Conservation (phyloP, 2,329 filamentous ascomycete genomes). For the Lasiodiplodia hormozganensis region DNA sequence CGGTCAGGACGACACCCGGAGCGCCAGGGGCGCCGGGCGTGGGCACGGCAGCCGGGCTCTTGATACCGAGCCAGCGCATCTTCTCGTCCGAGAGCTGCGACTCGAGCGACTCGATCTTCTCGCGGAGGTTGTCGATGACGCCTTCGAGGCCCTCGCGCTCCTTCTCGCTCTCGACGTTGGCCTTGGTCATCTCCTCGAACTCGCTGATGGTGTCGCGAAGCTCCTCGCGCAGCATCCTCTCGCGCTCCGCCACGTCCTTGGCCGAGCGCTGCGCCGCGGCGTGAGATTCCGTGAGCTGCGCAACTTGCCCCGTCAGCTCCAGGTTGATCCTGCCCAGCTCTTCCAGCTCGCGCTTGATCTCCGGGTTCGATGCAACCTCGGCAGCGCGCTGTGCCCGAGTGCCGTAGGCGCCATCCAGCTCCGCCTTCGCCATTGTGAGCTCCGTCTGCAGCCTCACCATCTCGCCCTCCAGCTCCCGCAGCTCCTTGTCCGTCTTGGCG, state of each 20-base stretch:
- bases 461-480: slow-evolving; percentile 61
- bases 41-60: slow-evolving; percentile 54
- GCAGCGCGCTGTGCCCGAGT: slow-evolving; percentile 71
- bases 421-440: slow-evolving; percentile 87
- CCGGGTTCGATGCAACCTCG: slow-evolving; percentile 65
- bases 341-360: slow-evolving; percentile 66
- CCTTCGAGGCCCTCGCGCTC: slow-evolving; percentile 70
- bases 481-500: slow-evolving; percentile 29
- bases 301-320: slow-evolving; percentile 51
- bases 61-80: slow-evolving; percentile 69
- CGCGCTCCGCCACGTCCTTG: slow-evolving; percentile 45
- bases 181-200: slow-evolving; percentile 73
- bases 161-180: slow-evolving; percentile 74
- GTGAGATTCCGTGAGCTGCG: slow-evolving; percentile 35
- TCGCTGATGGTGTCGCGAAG: slow-evolving; percentile 72
- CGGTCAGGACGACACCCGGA: slow-evolving; percentile 40
- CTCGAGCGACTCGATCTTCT: slow-evolving; percentile 69
- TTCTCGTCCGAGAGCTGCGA: slow-evolving; percentile 70
- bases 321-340: slow-evolving; percentile 56
- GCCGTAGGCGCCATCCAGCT: slow-evolving; percentile 94
- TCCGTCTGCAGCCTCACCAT: slow-evolving; percentile 74
- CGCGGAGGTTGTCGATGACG: slow-evolving; percentile 68
- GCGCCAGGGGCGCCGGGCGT: slow-evolving; percentile 36
- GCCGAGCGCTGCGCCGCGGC: slow-evolving; percentile 45
- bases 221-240: slow-evolving; percentile 65